phyloP scores from a whole-genome alignment of 1,284 basidiomycete genomes.

The Trametes versicolor region DNA sequence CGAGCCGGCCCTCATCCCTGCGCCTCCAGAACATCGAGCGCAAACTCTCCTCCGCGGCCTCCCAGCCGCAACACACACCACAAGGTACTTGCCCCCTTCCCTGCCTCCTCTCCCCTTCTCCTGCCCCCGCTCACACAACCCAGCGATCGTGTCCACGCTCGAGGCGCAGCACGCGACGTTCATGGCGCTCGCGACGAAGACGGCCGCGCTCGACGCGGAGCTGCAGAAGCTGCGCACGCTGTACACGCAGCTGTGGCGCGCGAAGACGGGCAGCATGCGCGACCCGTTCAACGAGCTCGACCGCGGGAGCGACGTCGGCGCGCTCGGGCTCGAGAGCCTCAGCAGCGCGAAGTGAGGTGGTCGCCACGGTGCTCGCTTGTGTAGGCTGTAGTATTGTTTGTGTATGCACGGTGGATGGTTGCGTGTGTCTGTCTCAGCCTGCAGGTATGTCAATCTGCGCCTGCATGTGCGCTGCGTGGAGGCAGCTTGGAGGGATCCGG shows the following conservation, averaged over 20 bases:
- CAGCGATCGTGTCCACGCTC: conserved; percentile 76
- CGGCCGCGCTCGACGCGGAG: conserved; percentile 73
- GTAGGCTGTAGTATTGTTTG: not conserved
- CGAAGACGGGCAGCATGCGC: conserved; percentile 74
- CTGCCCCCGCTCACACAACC: not conserved
- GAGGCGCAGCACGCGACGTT: conserved; percentile 81
- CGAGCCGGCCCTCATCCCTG: not conserved
- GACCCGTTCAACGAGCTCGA: conserved; percentile 79
- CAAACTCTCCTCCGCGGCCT: conserved; percentile 72
- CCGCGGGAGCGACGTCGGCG: conserved; percentile 54
- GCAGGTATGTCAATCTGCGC: not conserved
- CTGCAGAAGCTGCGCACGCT: conserved; percentile 75
- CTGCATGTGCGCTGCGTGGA: not conserved
- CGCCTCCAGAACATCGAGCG: conserved; percentile 79
- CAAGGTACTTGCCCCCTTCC: conserved; percentile 59
- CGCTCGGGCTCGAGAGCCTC: conserved; percentile 51
- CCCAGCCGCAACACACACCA: conserved; percentile 73
- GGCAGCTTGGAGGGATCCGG: not conserved
- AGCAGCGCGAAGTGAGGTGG: conserved; percentile 40
- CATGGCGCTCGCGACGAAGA: conserved; percentile 75
- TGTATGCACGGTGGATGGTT: not conserved
- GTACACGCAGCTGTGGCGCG: conserved; percentile 74
- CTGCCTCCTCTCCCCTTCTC: not conserved
- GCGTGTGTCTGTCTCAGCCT: too few species aligned
- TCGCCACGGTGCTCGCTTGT: not conserved